Base-by-base conservation (phyloP, 78 protist species). In the Chrysochromulina parva region DNA sequence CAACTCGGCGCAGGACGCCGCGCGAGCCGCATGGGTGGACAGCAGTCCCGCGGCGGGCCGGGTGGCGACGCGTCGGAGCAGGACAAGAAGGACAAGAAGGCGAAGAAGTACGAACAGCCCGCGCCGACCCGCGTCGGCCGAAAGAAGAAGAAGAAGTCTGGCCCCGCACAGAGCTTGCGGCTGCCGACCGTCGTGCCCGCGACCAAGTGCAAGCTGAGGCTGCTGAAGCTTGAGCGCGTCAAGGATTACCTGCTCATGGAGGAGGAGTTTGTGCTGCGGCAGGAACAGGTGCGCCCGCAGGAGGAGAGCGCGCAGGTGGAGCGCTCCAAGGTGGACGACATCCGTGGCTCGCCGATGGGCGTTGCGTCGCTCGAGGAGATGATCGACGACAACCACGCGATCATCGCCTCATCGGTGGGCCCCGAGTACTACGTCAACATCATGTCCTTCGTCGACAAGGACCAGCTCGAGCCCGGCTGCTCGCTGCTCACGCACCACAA, bases 291-390 rank as follows among this genome's bases (percentile, higher is more conserved):
- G 84, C 94, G 91, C 96, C 99, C 98, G 53, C 94, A 60, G 76
- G 98, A 95, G 94, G 97, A 95, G 97, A 97, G 90, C 93, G 84
- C 81, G 50, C 93, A 94, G 96, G 96, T 88, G 69, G 73, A 74
- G 84, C 84, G 84, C 57, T 17, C 58, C 17, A 74, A 90, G 62
- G 97, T 98, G 55, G 99, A 99, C 19, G 99, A 98, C 53, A 88
- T 99, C 26, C 93, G 99, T 17, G 99, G 99, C n/a, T 88, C 98
- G 50, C 99, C 99, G 50, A 66, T 85, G 86, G 96, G 96, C 16
- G 99, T 99, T 16, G 99, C 99, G 22, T 91, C 91, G 9, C 95
- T 99, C 9, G 99, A 99, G 90, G 99, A 99, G 93, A 97, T 99
- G 73, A 96, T 99, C 47, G 99, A 99, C 90, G 99, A 99, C 81